A percentile compares a stretch with the other conserved stretches of the same genome.
Evolutionary conservation across 1,284 basidiomycete species (phyloP).

Genomic region (Fomitopsis betulina): DNA sequence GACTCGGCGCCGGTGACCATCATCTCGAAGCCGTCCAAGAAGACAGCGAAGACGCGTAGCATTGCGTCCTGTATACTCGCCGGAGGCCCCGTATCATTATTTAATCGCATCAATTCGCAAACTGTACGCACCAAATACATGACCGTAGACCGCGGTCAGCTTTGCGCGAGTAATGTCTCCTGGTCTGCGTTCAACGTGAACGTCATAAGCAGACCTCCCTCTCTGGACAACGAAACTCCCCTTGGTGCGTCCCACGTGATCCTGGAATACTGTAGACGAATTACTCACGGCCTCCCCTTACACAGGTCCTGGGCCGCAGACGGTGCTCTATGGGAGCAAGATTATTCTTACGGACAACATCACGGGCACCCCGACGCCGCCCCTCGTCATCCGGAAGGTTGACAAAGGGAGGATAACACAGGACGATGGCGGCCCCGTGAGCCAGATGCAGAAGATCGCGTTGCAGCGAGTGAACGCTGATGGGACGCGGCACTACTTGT

Average conservation of each 20-base stretch:
- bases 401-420: constrained; percentile 83
- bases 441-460: constrained; percentile 95
- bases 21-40: constrained; percentile 96
- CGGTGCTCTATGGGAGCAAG: constrained; percentile 89
- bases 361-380: constrained; percentile 82
- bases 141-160: constrained; percentile 80
- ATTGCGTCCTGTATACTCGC: constrained; percentile 89
- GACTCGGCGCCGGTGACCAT: constrained; percentile 89
- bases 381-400: constrained; percentile 87
- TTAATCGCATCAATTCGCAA: constrained; percentile 96
- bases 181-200: constrained; percentile 96
- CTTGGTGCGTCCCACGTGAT: constrained; percentile 57
- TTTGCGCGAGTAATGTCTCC: constrained; percentile 81
- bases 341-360: constrained; percentile 82
- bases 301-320: constrained; percentile 65
- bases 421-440: constrained; percentile 87
- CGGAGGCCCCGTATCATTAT: constrained; percentile 88
- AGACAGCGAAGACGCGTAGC: constrained; percentile 93
- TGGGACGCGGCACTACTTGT: constrained; percentile 76
- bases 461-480: constrained; percentile 80
- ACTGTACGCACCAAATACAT: constrained; percentile 97
- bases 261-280: constrained; percentile 34
- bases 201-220: constrained; percentile 57
- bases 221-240: constrained; percentile 43
- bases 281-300: constrained; percentile 28